Base-by-base conservation (phyloP, 805 yeast genomes). In the Cyberlindnera subsufficiens region DNA sequence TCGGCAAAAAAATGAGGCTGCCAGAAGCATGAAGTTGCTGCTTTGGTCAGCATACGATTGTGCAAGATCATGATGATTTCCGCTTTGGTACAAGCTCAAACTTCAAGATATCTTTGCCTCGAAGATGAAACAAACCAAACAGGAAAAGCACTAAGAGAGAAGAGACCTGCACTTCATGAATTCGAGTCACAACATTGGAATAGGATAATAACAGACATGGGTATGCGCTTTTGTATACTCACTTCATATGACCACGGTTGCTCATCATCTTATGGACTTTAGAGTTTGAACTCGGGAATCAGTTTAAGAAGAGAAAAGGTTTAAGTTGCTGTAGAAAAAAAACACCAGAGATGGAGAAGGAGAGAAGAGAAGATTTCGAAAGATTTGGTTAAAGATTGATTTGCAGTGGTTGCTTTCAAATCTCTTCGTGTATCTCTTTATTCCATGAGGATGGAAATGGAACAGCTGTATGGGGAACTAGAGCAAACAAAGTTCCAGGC, bases 41-140 rank as follows among this genome's bases (percentile, higher is more conserved):
- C 17, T 14, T 37, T n/a, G 17, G 11, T 37, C 30, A 10, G 15
- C 11, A n/a, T 9, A n/a, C n/a, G n/a, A 16, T 27, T 18, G 19
- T 19, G 35, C 30, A 31, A 40, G 43, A 44, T 44, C 47, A 39
- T 30, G 29, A 39, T 43, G 39, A 40, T 39, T 36, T 37, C 46
- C 45, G 25, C 15, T 34, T 41, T 38, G n/a, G 44, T 22, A 22
- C 27, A 22, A 6, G 27, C 11, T 22, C 11, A 22, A 22, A 22
- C 27, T 10, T 20, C 22, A 20, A 20, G 22, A 7, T 20, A 20
- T 20, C 22, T 20, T 20, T 6, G 22, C 11, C 27, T 22, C 10
- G 11, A 11, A 22, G 11, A 22, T 22, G 10, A 9, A 22, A 22
- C 10, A 11, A 9, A 11, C 6, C 8, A n/a, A 32, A 32, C 18